These are phyloP conservation scores for Vanrija pseudolonga DNA, from an alignment of 1,284 basidiomycete species.

Conservation along the genomic window DNA sequence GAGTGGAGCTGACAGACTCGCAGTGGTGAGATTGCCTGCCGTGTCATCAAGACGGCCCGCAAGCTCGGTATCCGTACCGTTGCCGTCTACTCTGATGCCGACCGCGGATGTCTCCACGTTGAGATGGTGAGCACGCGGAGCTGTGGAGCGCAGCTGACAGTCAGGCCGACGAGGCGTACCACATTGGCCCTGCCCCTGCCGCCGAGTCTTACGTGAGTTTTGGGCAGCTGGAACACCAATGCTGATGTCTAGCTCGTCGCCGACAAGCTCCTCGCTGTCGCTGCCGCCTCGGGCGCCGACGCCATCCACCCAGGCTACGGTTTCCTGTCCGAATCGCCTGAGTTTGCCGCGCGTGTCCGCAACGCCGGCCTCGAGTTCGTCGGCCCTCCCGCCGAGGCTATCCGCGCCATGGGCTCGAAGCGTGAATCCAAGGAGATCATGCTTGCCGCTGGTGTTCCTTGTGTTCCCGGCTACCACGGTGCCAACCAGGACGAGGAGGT, in stretches of 20 bases:
- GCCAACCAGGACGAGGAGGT: slow-evolving; percentile 57
- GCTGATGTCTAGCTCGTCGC: slow-evolving; percentile 62
- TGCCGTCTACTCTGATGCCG: slow-evolving; percentile 86
- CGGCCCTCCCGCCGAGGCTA: slow-evolving; percentile 60
- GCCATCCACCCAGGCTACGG: slow-evolving; percentile 66
- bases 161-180: slow-evolving; percentile 92
- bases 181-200: slow-evolving; percentile 84
- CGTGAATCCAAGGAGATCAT: slow-evolving; percentile 72
- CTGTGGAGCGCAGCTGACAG: neutral
- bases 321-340: slow-evolving; percentile 72
- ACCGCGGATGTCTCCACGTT: slow-evolving; percentile 76
- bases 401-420: slow-evolving; percentile 64
- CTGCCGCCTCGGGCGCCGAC: slow-evolving; percentile 74
- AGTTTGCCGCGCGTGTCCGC: slow-evolving; percentile 56
- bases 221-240: neutral
- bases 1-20: neutral
- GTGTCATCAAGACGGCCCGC: slow-evolving; percentile 84
- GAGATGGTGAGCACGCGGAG: slow-evolving; percentile 32
- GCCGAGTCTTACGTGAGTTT: slow-evolving; percentile 76
- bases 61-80: slow-evolving; percentile 85
- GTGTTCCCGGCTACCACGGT: slow-evolving; percentile 67
- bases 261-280: slow-evolving; percentile 83
- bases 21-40: slow-evolving; percentile 85
- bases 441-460: slow-evolving; percentile 84
- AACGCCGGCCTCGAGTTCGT: slow-evolving; percentile 59